Conservation (phyloP, 345 rosid genomes). For the Salix brachista region DNA sequence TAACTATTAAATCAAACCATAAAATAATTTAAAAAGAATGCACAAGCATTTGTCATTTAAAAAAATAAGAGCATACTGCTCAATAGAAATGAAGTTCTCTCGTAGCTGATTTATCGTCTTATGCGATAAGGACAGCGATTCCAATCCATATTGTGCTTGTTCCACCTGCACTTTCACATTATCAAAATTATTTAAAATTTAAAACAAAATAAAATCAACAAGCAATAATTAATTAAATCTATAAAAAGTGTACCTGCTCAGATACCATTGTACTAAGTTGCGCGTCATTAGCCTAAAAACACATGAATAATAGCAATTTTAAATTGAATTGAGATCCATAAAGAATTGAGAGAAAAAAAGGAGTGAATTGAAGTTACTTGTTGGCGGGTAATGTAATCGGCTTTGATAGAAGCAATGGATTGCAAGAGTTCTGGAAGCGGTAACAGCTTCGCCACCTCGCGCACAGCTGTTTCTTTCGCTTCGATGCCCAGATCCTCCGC, state of each 20-base stretch:
- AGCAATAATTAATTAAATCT: not conserved
- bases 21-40: not conserved
- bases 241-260: constrained; percentile 57
- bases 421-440: constrained; percentile 86
- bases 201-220: not conserved
- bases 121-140: constrained; percentile 69
- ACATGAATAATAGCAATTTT: not conserved
- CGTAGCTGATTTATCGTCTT: constrained; percentile 65
- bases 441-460: constrained; percentile 94
- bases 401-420: constrained; percentile 73
- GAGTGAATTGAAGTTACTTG: constrained; percentile 45
- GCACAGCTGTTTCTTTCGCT: constrained; percentile 96
- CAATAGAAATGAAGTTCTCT: constrained; percentile 77
- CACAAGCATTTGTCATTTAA: not conserved
- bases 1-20: not conserved
- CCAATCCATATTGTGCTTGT: constrained; percentile 78
- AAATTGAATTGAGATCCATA: not conserved
- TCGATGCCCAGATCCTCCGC: constrained; percentile 96
- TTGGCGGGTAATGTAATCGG: constrained; percentile 94
- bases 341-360: not conserved
- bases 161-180: constrained; percentile 59
- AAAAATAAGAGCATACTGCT: constrained; percentile 47
- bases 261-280: constrained; percentile 99
- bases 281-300: constrained; percentile 82
- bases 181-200: not conserved